A percentile compares a stretch with the other conserved stretches of the same genome.
Evolutionary conservation across 257 asterid genomes (phyloP).

Genomic region (Solanum medicagineum): DNA sequence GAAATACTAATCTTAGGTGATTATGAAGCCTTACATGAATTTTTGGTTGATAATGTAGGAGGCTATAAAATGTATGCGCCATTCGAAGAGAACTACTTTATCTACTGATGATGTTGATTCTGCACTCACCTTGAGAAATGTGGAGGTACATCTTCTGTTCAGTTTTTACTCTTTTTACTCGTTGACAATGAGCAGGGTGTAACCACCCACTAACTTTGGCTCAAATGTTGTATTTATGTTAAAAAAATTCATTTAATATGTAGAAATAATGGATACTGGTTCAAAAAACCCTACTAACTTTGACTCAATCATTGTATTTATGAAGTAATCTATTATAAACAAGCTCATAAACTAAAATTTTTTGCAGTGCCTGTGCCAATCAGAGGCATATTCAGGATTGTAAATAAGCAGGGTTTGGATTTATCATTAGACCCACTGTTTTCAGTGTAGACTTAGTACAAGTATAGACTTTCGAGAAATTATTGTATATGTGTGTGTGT

Average conservation of each 20-base stretch:
- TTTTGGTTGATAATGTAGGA: constrained; percentile 36
- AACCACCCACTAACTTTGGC: neutral
- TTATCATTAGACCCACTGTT: neutral
- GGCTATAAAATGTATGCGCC: constrained; percentile 96
- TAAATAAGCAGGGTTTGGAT: neutral
- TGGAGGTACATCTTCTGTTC: constrained; percentile 44
- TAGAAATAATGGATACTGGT: neutral
- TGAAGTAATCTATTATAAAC: neutral
- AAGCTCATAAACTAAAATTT: neutral
- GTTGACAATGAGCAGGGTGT: neutral
- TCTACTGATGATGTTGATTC: constrained; percentile 85
- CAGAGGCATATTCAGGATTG: neutral
- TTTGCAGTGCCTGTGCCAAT: neutral
- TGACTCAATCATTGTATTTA: too few species aligned
- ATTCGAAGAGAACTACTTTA: constrained; percentile 83
- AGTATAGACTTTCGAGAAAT: neutral
- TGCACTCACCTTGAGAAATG: constrained; percentile 82
- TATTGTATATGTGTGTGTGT: neutral
- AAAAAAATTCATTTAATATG: neutral
- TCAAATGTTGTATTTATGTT: neutral
- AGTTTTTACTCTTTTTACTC: neutral
- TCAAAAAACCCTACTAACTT: too few species aligned
- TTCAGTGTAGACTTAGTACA: neutral
- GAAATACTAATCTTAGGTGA: neutral
- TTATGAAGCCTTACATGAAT: neutral